Percentiles rank a stretch among this genome's conserved stretches.
phyloP scores from a whole-genome alignment of 2,329 filamentous ascomycete genomes.

The Colletotrichum nymphaeae region DNA sequence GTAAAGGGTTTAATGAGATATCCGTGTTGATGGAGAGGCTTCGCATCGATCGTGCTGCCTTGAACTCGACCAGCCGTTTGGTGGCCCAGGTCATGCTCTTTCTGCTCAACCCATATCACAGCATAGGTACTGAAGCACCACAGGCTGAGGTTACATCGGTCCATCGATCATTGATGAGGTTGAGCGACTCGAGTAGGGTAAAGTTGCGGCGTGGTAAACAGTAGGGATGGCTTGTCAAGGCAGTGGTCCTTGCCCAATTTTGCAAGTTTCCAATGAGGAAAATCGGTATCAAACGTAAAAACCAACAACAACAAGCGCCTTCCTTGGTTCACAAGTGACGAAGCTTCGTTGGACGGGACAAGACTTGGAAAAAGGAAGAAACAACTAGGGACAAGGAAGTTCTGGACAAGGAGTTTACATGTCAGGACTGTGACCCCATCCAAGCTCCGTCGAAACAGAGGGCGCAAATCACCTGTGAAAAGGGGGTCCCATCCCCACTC shows the following conservation, averaged over 20 bases:
- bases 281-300: background rate
- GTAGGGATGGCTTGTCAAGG: background rate
- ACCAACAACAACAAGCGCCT: background rate
- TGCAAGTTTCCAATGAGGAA: background rate
- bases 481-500: conserved; percentile 33
- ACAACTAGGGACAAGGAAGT: background rate
- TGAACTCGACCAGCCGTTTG: background rate
- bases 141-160: background rate
- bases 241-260: background rate
- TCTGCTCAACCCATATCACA: background rate
- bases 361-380: background rate
- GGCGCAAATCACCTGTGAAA: conserved; percentile 29
- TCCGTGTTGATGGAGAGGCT: background rate
- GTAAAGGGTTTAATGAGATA: conserved; percentile 24
- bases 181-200: background rate
- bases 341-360: background rate
- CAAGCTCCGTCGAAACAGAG: conserved; percentile 32
- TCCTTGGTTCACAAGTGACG: background rate
- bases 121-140: background rate
- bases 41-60: background rate
- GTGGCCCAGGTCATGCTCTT: background rate
- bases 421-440: conserved; percentile 27
- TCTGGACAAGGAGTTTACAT: conserved; percentile 8
- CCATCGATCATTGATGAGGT: background rate
- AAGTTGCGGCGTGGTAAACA: background rate